Evolutionary conservation across 2,329 filamentous ascomycete genomes (phyloP), one percentile per base, ranked within the genome.

Genomic region (Paecilomyces formosus): DNA sequence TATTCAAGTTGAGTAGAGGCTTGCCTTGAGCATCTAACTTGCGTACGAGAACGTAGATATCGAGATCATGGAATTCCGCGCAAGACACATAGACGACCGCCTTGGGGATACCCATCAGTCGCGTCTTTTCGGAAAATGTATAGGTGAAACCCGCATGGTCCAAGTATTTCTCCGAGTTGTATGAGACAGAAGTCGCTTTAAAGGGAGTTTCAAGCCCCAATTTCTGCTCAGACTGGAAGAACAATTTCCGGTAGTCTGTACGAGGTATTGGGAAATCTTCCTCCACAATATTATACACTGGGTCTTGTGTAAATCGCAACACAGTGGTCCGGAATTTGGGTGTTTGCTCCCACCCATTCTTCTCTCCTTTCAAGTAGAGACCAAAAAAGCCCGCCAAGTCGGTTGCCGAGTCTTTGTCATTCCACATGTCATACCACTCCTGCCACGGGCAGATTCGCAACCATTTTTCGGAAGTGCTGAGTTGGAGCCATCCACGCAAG

Each of bases 261-360:
- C 31, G 31, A 7, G 54, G 54, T 45, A 55, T 18, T 8, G 33
- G 54, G 33, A 24, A 55, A 26, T 55, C 54, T 3, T 21, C 24
- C 21, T 39, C 54, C 11, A 45, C 9, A 22, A 55, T 55, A 12
- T 22, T 22, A 26, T 22, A 55, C n/a, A 39, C 18, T 2, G 54
- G 54, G 45, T 55, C 54, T 18, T 55, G 30, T 7, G 72, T 72
- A 52, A 74, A 77, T 53, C 68, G 68, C 28, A 81, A 64, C 0
- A 73, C 66, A 1, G 77, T 72, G 68, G 72, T 76, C 4, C 79
- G 72, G 1, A 81, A 76, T 30, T 68, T 69, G 0, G 79, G 77
- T 0, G 78, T 82, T 51, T 73, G 69, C 59, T 80, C 76, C 78
- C 77, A 82, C 15, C 65, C 75, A 56, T 82, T 82, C 0, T 76